Evolutionary conservation across 345 rosid species (phyloP), one percentile per base, ranked within the genome.

Genomic region (Citrus inodora): DNA sequence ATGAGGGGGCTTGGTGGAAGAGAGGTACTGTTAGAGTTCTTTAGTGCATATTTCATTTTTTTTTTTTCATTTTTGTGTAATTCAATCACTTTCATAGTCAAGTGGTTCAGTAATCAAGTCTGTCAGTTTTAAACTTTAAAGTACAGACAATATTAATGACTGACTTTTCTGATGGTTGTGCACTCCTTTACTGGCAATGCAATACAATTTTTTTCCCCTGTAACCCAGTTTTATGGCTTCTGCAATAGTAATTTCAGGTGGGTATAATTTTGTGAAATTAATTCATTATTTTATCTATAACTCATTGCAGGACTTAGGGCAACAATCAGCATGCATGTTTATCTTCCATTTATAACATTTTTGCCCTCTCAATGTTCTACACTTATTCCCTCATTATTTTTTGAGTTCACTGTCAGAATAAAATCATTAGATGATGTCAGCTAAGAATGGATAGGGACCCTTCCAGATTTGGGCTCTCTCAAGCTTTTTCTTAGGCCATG

Each of bases 1-100:
- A 96, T 96, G 94, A 88, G 76, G 73, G 94, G 98, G 35, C 88
- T 90, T 72, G 95, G 83, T 48, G 98, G 98, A 82, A 87, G 98
- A 86, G 97, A 87, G 98, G 98, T 92, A 85, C 35, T 16, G 25
- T 25, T 32, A 13, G 10, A 1, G 55, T 37, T 30, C 42, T 6
- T 4, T 51, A 53, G 35, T 25, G 4, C 21, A 22, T 72, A 42
- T 5, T 58, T 61, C 17, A 13, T 33, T 35, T 9, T 30, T 30
- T 13, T 13, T 51, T 42, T 62, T 25, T 25, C 21, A 40, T 46
- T 17, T 53, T 10, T 33, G 40, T 22, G n/a, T 19, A 58, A 67
- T 30, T 65, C 51, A 33, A 46, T 75, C 6, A 24, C 28, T 38
- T 27, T 40, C 25, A 17, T 27, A 28, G 1, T 28, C n/a, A 8